These are phyloP conservation scores for Ustilago curta DNA, from an alignment of 1,284 basidiomycete genomes.

Conservation along the genomic window DNA sequence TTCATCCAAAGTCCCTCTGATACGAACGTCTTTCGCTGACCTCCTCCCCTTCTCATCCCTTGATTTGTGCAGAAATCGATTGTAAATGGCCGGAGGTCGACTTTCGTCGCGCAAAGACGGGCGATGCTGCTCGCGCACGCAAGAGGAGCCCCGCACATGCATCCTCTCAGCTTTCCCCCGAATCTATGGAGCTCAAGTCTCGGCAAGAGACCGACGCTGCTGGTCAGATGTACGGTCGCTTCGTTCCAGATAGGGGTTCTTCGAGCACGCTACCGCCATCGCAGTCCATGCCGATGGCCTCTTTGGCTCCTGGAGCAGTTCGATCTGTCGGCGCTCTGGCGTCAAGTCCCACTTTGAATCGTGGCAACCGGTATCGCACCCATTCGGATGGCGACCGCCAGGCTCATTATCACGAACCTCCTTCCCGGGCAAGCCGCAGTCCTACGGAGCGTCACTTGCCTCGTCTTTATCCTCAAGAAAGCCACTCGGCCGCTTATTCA, in stretches of 20 bases:
- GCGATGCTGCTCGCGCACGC: conserved; percentile 35
- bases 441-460: conserved; percentile 30
- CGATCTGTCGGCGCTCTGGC: conserved; percentile 5
- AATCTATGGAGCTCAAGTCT: conserved; percentile 16
- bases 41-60: not conserved
- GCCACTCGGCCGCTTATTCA: not conserved
- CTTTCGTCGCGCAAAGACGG: conserved; percentile 49
- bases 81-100: conserved; percentile 56
- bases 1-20: not conserved
- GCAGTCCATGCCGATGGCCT: conserved; percentile 17
- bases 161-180: conserved; percentile 29
- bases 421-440: conserved; percentile 14
- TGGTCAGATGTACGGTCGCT: conserved; percentile 4
- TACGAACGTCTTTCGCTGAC: not conserved
- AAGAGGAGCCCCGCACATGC: conserved; percentile 27
- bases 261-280: conserved; percentile 16
- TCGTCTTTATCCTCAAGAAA: conserved; percentile 11
- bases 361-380: conserved; percentile 24
- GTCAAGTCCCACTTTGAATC: conserved; percentile 15
- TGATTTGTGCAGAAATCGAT: conserved; percentile 31
- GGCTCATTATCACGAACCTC: conserved; percentile 4
- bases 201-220: conserved; percentile 10
- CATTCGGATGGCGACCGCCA: conserved; percentile 40
- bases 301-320: conserved; percentile 1
- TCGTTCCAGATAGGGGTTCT: not conserved